These are phyloP conservation scores for Fusarium mexicanum DNA, from an alignment of 2,329 filamentous ascomycete genomes.

Conservation along the genomic window DNA sequence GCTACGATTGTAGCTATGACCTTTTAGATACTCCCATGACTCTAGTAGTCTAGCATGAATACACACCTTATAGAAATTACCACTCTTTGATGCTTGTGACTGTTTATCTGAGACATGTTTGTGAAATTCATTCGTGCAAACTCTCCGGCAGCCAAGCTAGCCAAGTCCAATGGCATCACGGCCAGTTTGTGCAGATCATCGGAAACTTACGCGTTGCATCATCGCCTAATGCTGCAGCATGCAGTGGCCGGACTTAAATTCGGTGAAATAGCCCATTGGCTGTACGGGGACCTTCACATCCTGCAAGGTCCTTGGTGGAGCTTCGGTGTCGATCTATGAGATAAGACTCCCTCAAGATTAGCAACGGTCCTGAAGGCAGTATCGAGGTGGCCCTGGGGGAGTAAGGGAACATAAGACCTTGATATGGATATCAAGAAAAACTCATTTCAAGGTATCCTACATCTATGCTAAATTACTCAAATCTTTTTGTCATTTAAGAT, in stretches of 20 bases:
- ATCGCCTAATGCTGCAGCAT: background rate
- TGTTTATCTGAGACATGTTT: too few relatives aligned
- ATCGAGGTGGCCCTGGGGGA: too few relatives aligned
- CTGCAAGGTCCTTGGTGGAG: background rate
- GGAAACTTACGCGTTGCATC: background rate
- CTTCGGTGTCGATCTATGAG: background rate
- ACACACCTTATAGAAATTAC: background rate
- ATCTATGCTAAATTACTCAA: too few relatives aligned
- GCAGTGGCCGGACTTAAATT: background rate
- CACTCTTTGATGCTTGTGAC: background rate
- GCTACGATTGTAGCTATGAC: background rate
- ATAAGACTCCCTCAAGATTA: background rate
- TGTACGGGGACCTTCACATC: background rate
- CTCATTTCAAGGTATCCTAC: too few relatives aligned
- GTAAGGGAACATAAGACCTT: too few relatives aligned
- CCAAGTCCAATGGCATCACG: too few relatives aligned
- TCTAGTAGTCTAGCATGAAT: slow-evolving; percentile 7
- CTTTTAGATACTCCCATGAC: slow-evolving; percentile 10
- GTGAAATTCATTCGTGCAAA: too few relatives aligned
- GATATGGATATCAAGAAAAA: accelerated
- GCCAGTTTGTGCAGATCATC: background rate
- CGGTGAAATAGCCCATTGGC: background rate
- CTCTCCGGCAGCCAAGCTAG: accelerated
- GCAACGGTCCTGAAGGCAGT: background rate
- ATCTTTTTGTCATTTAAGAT: too few relatives aligned